A percentile compares a stretch with the other conserved stretches of the same genome.
These are phyloP conservation scores for Microbotryum lychnidis-dioicae DNA, from an alignment of 1,284 basidiomycete genomes.

Conservation along the genomic window DNA sequence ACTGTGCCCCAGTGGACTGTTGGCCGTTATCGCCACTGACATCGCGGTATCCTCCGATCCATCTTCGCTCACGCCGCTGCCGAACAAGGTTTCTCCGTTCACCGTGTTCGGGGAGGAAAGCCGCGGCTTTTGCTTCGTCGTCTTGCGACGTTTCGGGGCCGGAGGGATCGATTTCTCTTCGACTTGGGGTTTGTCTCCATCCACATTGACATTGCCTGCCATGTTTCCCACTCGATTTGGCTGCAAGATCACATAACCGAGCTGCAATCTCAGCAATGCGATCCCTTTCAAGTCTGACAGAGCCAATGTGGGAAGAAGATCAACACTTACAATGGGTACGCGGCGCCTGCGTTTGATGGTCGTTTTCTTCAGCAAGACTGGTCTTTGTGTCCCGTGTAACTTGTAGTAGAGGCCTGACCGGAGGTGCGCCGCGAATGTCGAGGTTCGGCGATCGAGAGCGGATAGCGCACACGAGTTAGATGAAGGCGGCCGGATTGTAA, in stretches of 20 bases:
- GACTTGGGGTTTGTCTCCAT: conserved; percentile 1
- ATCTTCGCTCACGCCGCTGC: not conserved
- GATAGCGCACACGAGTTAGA: not conserved
- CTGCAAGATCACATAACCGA: not conserved
- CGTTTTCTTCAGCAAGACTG: conserved; percentile 97
- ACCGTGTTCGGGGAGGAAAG: not conserved
- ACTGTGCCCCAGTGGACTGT: conserved; percentile 14
- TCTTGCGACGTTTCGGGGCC: conserved; percentile 16
- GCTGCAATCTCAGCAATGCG: not conserved
- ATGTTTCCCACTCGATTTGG: conserved; percentile 1
- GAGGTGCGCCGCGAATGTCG: conserved; percentile 2
- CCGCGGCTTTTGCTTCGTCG: conserved; percentile 11
- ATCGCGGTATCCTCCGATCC: not conserved
- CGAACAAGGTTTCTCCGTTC: not conserved
- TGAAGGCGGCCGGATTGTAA: conserved; percentile 2
- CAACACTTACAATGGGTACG: conserved; percentile 50
- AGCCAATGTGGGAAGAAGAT: too few species aligned
- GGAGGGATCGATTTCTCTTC: conserved; percentile 3
- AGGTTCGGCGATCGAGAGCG: not conserved
- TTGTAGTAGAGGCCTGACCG: conserved; percentile 86
- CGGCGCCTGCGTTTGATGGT: conserved; percentile 97
- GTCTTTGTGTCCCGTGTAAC: conserved; percentile 90
- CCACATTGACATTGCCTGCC: conserved; percentile 3
- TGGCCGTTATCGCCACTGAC: not conserved
- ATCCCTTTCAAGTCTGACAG: not conserved